Base-by-base conservation (phyloP, 768 basidiomycete species). In the Fomitopsis pulvina region DNA sequence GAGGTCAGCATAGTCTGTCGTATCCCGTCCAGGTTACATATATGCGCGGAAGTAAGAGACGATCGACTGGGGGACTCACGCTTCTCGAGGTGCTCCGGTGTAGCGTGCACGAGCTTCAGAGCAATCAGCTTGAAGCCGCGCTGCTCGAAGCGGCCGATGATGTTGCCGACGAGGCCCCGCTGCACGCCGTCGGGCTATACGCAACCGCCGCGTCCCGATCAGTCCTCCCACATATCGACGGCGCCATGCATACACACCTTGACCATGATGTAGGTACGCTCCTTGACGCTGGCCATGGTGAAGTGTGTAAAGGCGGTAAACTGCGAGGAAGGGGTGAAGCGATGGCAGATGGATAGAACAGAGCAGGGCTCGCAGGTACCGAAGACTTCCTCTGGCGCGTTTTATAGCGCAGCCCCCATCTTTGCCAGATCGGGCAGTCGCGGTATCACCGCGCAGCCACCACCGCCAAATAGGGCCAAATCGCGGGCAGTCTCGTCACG, bases 211-310 rank as follows among this genome's bases (percentile, higher is more conserved):
- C 16, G 30, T 5, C 14, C 14, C 18, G 34, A 37, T 37, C 41
- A 41, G 20, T 20, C 9, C 49, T 38, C 41, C 34, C 10, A 37
- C 22, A 48, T 22, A 21, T 40, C 14, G 41, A 21, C 42, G 25
- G 18, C 37, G 45, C 52, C 45, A 25, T 53, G 30, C 20, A 18
- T 39, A 60, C 63, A 41, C 48, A 85, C 91, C 92, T 97, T 99
- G 85, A 98, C 80, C 95, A 97, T 97, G 78, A 98, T 98, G 77
- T 95, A 97, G 70, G 94, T 95, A 70, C 91, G 92, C 68, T 97
- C 93, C 47, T 57, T 62, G 66, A 71, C 87, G 66, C 59, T 68
- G 56, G 63, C 45, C 58, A 55, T 58, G 63, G 47, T 59, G 55
- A 60, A 59, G 57, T 60, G 59, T 58, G 41, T 51, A 50, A 52